phyloP scores from a whole-genome alignment of 2,329 filamentous ascomycete genomes.

The Monosporascus sp. region DNA sequence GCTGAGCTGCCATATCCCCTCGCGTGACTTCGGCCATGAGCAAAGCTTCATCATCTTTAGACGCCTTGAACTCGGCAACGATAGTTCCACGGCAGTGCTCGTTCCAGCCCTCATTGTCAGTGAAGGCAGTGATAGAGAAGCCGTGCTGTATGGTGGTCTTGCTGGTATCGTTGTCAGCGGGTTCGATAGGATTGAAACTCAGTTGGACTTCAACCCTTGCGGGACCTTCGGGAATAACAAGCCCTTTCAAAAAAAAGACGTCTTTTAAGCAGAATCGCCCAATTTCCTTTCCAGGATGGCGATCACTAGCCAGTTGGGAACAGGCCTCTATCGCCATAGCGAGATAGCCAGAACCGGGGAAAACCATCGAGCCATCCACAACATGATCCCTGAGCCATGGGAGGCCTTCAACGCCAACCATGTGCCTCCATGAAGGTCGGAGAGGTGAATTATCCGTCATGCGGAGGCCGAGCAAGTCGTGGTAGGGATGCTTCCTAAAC shows the following conservation, averaged over 20 bases:
- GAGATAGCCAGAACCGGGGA: constrained; percentile 29
- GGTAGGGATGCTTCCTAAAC: constrained; percentile 19
- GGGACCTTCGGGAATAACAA: constrained; percentile 7
- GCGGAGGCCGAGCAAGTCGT: constrained; percentile 29
- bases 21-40: neutral
- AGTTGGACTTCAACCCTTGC: constrained; percentile 5
- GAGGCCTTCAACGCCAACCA: constrained; percentile 20
- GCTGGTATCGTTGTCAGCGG: neutral
- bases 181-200: constrained; percentile 1
- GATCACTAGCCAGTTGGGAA: neutral
- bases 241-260: constrained; percentile 22
- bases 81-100: constrained; percentile 16
- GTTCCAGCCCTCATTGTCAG: constrained; percentile 5
- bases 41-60: constrained; percentile 2
- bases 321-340: constrained; percentile 12
- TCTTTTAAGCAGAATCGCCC: constrained; percentile 18
- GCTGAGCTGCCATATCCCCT: neutral
- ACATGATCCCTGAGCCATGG: constrained; percentile 41
- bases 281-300: neutral
- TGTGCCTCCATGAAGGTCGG: constrained; percentile 20
- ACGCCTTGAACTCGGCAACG: constrained; percentile 8
- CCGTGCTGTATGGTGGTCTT: constrained; percentile 4
- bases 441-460: constrained; percentile 6
- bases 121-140: constrained; percentile 11
- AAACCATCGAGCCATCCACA: constrained; percentile 39